phyloP scores from a whole-genome alignment of 2,329 filamentous ascomycete species.

The Penicillium sp. region DNA sequence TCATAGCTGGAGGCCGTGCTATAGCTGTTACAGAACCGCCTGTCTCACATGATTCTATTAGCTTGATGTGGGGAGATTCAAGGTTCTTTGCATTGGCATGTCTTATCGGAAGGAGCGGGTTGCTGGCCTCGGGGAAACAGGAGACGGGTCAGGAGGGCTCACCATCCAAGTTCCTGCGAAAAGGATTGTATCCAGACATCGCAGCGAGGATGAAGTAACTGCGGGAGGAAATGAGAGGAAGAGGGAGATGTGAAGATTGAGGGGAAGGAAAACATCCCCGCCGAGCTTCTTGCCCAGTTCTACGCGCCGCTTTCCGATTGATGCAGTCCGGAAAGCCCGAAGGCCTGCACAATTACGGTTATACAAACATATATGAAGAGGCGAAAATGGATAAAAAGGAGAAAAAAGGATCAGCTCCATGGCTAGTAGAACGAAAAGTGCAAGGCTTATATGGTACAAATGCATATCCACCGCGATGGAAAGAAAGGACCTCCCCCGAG shows the following conservation, averaged over 20 bases:
- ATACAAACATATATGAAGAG: too few relatives aligned
- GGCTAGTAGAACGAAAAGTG: neutral
- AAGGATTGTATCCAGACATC: slow-evolving; percentile 50
- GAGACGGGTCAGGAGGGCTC: slow-evolving; percentile 14
- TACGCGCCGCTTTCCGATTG: slow-evolving; percentile 21
- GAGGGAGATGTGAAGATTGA: slow-evolving; percentile 17
- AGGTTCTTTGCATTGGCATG: neutral
- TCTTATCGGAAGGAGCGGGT: slow-evolving; percentile 23
- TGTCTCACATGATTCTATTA: slow-evolving; percentile 9
- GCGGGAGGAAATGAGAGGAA: slow-evolving; percentile 5
- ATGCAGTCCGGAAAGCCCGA: slow-evolving; percentile 20
- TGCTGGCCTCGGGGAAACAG: neutral
- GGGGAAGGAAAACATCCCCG: slow-evolving; percentile 16
- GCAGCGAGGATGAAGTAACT: slow-evolving; percentile 22
- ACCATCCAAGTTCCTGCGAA: slow-evolving; percentile 42
- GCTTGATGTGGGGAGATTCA: neutral
- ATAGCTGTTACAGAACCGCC: slow-evolving; percentile 11
- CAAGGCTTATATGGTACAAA: slow-evolving; percentile 7
- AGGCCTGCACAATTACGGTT: slow-evolving; percentile 4
- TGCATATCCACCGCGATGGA: neutral
- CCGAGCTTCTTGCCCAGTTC: slow-evolving; percentile 20
- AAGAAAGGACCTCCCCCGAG: slow-evolving; percentile 4
- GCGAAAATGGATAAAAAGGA: neutral
- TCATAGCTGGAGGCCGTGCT: neutral
- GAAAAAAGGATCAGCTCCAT: neutral